Evolutionary conservation across 495 filamentous ascomycete genomes (phyloP).

Genomic region (Penicillium lividum): DNA sequence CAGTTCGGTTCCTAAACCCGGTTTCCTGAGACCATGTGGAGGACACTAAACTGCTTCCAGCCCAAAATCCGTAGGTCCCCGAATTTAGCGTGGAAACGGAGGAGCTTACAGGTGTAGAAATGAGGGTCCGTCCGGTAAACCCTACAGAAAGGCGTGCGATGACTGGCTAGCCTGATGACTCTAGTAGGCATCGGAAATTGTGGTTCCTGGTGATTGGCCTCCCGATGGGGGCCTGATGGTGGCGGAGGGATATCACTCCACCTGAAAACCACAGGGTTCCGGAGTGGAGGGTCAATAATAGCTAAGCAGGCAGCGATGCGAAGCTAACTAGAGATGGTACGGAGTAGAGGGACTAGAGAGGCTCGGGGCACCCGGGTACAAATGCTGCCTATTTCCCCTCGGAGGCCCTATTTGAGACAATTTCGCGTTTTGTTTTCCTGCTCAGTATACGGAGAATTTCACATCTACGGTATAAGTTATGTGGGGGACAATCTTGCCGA

Average conservation of each 20-base stretch:
- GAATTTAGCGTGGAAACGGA: constrained; percentile 3
- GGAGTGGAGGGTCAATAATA: not conserved
- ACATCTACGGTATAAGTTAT: constrained; percentile 8
- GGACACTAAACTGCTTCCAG: too few relatives aligned
- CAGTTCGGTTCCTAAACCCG: too few relatives aligned
- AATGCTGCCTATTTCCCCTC: not conserved
- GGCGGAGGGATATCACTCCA: not conserved
- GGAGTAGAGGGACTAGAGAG: not conserved
- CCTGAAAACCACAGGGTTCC: not conserved
- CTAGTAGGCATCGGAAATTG: constrained; percentile 1
- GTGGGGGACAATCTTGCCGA: constrained; percentile 18
- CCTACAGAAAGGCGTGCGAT: not conserved
- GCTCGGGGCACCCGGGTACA: not conserved
- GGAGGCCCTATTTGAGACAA: not conserved
- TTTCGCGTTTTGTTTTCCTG: not conserved
- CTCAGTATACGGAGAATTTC: not conserved
- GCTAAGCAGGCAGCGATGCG: too few relatives aligned
- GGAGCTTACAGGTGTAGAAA: not conserved
- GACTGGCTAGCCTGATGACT: not conserved
- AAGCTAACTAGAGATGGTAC: not conserved
- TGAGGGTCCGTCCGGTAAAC: constrained; percentile 3
- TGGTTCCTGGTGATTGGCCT: not conserved
- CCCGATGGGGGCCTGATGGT: not conserved
- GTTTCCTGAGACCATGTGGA: too few relatives aligned
- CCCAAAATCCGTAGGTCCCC: not conserved